Conservation (phyloP, 192 early-diverging fungal genomes). For the Linnemannia hyalina region DNA sequence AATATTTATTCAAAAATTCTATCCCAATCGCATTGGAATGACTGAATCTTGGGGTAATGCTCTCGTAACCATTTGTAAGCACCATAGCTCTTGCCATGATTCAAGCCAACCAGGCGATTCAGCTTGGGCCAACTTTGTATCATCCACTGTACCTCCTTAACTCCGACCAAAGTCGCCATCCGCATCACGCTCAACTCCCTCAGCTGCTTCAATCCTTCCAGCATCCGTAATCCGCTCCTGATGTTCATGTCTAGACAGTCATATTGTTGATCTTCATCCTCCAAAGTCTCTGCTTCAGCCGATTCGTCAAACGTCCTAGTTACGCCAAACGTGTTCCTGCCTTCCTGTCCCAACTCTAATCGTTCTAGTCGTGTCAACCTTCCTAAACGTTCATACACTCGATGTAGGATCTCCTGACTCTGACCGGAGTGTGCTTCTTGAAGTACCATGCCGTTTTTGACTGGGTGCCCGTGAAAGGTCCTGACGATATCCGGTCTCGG, state of each 20-base stretch:
- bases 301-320: neutral
- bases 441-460: neutral
- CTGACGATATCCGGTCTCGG: neutral
- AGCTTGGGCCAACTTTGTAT: neutral
- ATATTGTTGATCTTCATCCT: neutral
- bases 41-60: neutral
- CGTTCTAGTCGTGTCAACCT: neutral
- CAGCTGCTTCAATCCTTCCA: neutral
- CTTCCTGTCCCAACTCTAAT: neutral
- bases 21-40: no score
- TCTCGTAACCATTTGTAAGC: neutral
- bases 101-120: neutral
- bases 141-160: constrained; percentile 13
- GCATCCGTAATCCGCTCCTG: neutral
- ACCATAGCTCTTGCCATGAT: neutral
- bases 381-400: constrained; percentile 14
- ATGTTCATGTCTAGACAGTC: constrained; percentile 4
- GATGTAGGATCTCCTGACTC: neutral
- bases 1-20: no score
- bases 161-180: neutral
- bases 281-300: neutral
- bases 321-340: neutral
- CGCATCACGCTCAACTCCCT: neutral
- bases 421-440: neutral
- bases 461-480: no score